A percentile compares a stretch with the other conserved stretches of the same genome.
phyloP scores from a whole-genome alignment of 2,329 filamentous ascomycete genomes.

The Apiospora rasikravindrae region DNA sequence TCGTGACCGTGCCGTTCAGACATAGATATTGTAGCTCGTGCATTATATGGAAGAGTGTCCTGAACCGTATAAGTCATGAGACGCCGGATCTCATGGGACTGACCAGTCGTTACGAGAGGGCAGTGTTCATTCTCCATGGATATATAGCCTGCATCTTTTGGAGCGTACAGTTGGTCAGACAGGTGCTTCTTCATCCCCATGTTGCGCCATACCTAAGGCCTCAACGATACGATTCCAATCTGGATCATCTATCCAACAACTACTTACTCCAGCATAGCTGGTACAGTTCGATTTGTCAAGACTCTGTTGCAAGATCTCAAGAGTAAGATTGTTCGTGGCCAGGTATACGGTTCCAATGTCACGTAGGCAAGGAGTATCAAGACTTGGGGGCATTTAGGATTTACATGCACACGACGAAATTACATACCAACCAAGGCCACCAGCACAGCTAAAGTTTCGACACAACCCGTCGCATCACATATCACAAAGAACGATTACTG shows the following conservation, averaged over 20 bases:
- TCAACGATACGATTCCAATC: no score
- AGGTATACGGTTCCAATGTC: not conserved
- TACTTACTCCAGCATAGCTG: no score
- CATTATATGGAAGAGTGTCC: not conserved
- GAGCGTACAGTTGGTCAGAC: no score
- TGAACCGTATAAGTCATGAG: not conserved
- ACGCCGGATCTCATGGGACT: not conserved
- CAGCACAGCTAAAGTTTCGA: not conserved
- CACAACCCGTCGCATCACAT: not conserved
- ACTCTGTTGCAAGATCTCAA: not conserved
- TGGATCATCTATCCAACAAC: no score
- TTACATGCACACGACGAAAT: not conserved
- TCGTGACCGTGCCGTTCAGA: not conserved
- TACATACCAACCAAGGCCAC: not conserved
- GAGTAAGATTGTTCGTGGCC: not conserved
- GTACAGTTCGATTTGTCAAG: no score
- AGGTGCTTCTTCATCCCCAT: no score
- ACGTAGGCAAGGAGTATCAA: not conserved
- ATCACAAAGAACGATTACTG: slow-evolving; percentile 7
- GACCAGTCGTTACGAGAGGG: not conserved
- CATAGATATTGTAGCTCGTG: not conserved
- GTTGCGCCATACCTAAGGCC: no score
- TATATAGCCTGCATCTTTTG: no score
- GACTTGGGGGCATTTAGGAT: not conserved
- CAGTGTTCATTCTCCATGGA: not conserved